Evolutionary conservation across 257 asterid species (phyloP).

Genomic region (Solanum phureja): DNA sequence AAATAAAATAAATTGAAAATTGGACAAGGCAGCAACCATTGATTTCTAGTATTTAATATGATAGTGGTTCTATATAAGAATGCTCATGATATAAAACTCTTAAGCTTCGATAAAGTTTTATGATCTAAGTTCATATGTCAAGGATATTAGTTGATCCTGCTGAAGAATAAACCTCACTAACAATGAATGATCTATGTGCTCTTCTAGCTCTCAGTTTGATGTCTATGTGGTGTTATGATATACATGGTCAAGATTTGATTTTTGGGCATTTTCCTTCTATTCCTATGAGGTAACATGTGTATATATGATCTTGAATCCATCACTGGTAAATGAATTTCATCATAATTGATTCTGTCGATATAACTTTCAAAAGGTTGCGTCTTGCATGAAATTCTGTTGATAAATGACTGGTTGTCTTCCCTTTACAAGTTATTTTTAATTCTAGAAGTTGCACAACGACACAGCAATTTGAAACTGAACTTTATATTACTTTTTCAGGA

Average conservation of each 20-base stretch:
- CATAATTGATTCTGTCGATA: neutral
- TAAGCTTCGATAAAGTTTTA: neutral
- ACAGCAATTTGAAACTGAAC: neutral
- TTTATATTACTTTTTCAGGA: constrained; percentile 32
- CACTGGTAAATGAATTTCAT: neutral
- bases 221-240: neutral
- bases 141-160: neutral
- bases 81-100: neutral
- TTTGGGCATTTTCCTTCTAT: neutral
- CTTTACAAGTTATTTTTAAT: neutral
- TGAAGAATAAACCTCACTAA: neutral
- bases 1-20: neutral
- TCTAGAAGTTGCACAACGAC: neutral
- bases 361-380: neutral
- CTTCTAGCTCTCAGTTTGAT: neutral
- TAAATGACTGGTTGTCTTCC: neutral
- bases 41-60: neutral
- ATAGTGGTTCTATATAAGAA: neutral
- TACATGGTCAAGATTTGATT: neutral
- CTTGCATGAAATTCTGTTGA: neutral
- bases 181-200: neutral
- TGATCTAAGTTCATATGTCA: neutral
- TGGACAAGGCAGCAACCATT: neutral
- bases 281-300: neutral
- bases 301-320: neutral